Base-by-base conservation (phyloP, 805 yeast species). In the Wickerhamomyces bisporus region DNA sequence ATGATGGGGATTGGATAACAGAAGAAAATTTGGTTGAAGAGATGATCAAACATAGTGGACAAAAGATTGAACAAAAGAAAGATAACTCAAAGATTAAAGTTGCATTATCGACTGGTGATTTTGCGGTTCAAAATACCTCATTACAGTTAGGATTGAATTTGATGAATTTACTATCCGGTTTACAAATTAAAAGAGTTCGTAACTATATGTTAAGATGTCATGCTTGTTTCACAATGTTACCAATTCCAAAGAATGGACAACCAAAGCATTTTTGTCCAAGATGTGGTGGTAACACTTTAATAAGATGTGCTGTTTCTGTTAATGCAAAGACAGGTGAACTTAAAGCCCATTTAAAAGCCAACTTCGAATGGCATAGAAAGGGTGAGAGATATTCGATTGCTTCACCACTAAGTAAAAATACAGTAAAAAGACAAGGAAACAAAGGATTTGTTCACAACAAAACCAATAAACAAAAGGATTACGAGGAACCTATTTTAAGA, bases 131-230 rank as follows among this genome's bases (percentile, higher is more conserved):
- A 62, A 93, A 93, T 61, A 96, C 89, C 13, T 76, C 96, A 1
- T 70, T 93, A 65, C 98, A 91, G 61, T 72, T 93, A 50, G 96
- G 96, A 5, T 61, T 93, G 41, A 83, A 86, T 48, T 68, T 91
- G 49, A 82, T 93, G 79, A 89, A 89, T 61, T 70, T 85, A 18
- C 72, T 77, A 65, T 77, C 89, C 2, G 98, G 98, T 16, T 67
- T 80, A 45, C 87, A 81, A 52, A 89, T 93, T 62, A 82, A 77
- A 48, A 77, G 86, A 58, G 83, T 93, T 25, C 75, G 95, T 58
- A 86, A 83, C 65, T 89, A 86, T 60, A 91, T 91, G 97, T 73
- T 86, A 55, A 73, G 99, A 62, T 93, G 99, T 61, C 96, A 93
- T 61, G 99, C 97, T 0, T 93, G 99, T 65, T 93, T 93, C 75